These are phyloP conservation scores for Oenanthe javanica DNA, from an alignment of 140 eudicot species.

Conservation along the genomic window DNA sequence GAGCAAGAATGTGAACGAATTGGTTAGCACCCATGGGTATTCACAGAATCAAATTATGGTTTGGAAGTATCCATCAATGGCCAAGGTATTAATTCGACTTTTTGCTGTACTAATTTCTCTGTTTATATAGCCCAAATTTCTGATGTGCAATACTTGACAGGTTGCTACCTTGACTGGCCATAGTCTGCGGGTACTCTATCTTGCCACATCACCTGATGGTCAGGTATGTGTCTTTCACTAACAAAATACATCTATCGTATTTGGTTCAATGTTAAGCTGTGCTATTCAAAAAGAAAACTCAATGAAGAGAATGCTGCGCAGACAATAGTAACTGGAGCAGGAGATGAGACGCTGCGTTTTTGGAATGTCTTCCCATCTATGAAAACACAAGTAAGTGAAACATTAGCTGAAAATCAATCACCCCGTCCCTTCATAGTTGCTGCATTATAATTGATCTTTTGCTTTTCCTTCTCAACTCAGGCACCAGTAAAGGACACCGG, in stretches of 20 bases:
- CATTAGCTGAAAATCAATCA: not conserved
- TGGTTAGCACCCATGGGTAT: constrained; percentile 98
- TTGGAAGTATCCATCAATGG: constrained; percentile 92
- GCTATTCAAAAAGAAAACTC: not conserved
- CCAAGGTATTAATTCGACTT: constrained; percentile 46
- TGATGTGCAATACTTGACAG: constrained; percentile 19
- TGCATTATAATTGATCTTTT: not conserved
- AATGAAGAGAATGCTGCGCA: constrained; percentile 12
- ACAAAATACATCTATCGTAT: not conserved
- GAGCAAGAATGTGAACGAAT: constrained; percentile 95
- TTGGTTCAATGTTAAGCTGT: not conserved
- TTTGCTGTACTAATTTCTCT: not conserved
- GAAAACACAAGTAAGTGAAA: constrained; percentile 61
- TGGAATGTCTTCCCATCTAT: constrained; percentile 98
- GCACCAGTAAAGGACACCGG: constrained; percentile 81
- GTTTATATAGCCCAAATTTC: not conserved
- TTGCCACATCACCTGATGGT: constrained; percentile 96
- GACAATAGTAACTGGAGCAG: constrained; percentile 97
- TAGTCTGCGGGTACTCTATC: constrained; percentile 76
- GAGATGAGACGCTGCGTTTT: constrained; percentile 88
- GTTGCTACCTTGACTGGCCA: constrained; percentile 97
- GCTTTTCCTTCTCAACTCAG: constrained; percentile 28
- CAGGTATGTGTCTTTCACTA: constrained; percentile 36
- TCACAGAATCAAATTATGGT: constrained; percentile 98
- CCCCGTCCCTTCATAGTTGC: not conserved